Base-by-base conservation (phyloP, 257 asterid species). In the Solanum bulbocastanum region DNA sequence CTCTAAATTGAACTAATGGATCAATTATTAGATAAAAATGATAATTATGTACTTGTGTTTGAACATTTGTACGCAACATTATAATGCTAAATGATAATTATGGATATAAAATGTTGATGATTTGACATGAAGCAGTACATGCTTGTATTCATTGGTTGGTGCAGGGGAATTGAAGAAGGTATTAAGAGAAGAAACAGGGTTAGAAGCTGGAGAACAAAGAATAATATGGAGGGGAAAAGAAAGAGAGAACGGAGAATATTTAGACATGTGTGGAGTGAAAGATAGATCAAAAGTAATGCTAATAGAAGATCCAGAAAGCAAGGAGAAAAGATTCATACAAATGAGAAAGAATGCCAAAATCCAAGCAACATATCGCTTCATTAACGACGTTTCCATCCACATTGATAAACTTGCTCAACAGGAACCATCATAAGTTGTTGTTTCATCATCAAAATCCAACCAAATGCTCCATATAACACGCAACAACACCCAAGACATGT, bases 151-250 rank as follows among this genome's bases (percentile, higher is more conserved):
- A 4, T 12, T 49, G 11, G 11, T 62, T n/a, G 27, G 16, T 79
- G 88, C 86, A 93, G 98, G 96, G 56, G 96, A 92, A 87, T 56
- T 94, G 92, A 94, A 94, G 95, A 93, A 93, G 94, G 89, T 87
- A 35, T 86, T 94, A 44, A 79, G 90, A 88, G 90, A 84, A 87
- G 95, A 94, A 85, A 91, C 94, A 6, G 96, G 98, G 84, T 85
- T 94, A 89, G 88, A 91, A 88, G 90, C 93, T 33, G 91, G 88
- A 74, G 98, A 92, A 83, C 96, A 94, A 87, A 92, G 94, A 89
- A 82, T 94, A 89, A 83, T 92, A 30, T 93, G 91, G 93, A 89
- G 92, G 74, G 96, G 95, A 2, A 93, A 93, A 86, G 94, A 93
- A 89, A 93, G 95, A 60, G 94, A 90, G 75, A 93, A 94, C 49